Conservation (phyloP, 805 yeast genomes). For the Isabelozyma rhagii region DNA sequence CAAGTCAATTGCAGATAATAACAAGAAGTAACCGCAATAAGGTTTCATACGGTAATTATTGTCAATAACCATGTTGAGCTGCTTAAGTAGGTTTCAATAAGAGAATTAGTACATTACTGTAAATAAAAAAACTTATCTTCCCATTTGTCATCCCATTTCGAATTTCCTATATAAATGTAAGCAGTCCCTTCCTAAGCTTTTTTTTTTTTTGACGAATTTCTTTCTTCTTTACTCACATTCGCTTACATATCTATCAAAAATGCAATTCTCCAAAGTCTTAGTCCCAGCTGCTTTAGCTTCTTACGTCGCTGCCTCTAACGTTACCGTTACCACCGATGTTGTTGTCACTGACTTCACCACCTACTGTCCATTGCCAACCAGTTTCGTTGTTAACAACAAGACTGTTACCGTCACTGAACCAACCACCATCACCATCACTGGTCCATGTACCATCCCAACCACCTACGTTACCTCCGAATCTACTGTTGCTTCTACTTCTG, state of each 20-base stretch:
- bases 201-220: not conserved
- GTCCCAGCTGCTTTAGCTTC: conserved; percentile 42
- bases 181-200: not conserved
- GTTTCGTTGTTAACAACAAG: conserved; percentile 57
- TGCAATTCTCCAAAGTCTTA: conserved; percentile 36
- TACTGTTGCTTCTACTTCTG: conserved; percentile 12
- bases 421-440: conserved; percentile 81
- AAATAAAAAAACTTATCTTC: no score
- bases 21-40: no score
- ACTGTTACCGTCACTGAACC: conserved; percentile 76
- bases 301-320: conserved; percentile 41
- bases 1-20: no score
- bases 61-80: no score
- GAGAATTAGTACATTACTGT: no score
- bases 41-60: no score
- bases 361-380: conserved; percentile 78
- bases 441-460: conserved; percentile 75
- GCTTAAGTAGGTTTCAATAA: no score
- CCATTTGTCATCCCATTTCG: not conserved
- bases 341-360: conserved; percentile 69
- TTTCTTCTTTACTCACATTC: conserved; percentile 12
- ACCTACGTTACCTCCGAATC: conserved; percentile 27
- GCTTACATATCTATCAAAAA: conserved; percentile 13
- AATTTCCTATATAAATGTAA: not conserved
- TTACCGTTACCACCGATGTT: conserved; percentile 48